Evolutionary conservation across 1,284 basidiomycete species (phyloP).

Genomic region (Malassezia caprae): DNA sequence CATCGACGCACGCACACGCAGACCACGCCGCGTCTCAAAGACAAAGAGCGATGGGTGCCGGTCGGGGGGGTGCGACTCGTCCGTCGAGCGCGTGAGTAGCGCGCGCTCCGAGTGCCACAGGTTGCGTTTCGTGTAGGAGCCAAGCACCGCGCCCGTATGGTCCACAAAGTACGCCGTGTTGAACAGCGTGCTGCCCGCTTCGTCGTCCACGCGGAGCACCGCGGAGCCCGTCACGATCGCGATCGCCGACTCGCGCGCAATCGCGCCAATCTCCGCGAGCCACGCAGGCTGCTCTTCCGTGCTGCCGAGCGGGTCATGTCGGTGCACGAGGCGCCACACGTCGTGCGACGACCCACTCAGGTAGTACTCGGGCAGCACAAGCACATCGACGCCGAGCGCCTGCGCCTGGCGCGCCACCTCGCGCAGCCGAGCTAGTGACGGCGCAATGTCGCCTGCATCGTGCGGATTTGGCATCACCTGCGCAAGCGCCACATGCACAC

Average conservation of each 20-base stretch:
- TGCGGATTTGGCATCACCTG: constrained; percentile 18
- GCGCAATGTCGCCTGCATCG: not conserved
- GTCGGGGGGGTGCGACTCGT: constrained; percentile 26
- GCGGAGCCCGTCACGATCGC: constrained; percentile 45
- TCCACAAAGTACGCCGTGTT: constrained; percentile 44
- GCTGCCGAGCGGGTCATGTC: not conserved
- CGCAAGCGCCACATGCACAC: constrained; percentile 18
- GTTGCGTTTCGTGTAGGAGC: constrained; percentile 42
- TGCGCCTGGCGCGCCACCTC: constrained; percentile 1
- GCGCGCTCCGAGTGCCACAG: constrained; percentile 44
- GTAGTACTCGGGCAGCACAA: constrained; percentile 46
- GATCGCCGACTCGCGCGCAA: constrained; percentile 27
- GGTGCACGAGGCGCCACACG: constrained; percentile 18
- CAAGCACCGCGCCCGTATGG: constrained; percentile 22
- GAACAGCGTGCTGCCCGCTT: constrained; percentile 25
- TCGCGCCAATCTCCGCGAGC: not conserved
- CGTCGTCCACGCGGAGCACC: constrained; percentile 24
- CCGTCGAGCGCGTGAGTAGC: constrained; percentile 24
- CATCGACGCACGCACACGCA: constrained; percentile 27
- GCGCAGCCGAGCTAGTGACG: not conserved
- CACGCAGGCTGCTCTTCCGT: not conserved
- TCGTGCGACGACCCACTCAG: constrained; percentile 37
- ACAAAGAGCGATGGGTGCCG: constrained; percentile 26
- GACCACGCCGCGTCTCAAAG: constrained; percentile 35
- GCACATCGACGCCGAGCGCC: constrained; percentile 27